Evolutionary conservation across 73 alveolate species (phyloP).

Genomic region (Uronychia binucleata): DNA sequence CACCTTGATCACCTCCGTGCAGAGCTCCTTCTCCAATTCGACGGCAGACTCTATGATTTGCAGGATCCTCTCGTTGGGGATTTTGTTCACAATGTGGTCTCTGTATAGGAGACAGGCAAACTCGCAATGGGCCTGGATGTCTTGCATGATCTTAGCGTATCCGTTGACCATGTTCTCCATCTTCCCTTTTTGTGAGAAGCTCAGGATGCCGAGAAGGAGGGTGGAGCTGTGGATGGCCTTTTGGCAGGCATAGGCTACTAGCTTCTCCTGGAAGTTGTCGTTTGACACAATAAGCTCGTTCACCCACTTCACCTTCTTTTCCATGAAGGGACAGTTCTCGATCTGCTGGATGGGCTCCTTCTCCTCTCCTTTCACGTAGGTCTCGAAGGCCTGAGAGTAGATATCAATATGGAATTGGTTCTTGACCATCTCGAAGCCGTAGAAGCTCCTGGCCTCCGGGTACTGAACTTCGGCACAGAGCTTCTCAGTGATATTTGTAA

Average conservation of each 20-base stretch:
- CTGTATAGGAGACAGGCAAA: conserved; percentile 94
- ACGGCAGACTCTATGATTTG: conserved; percentile 89
- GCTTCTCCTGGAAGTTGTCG: conserved; percentile 85
- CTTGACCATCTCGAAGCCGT: conserved; percentile 97
- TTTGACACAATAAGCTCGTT: conserved; percentile 81
- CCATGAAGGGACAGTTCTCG: conserved; percentile 76
- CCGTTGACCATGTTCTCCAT: background rate
- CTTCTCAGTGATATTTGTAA: conserved; percentile 87
- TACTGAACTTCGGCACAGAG: conserved; percentile 87
- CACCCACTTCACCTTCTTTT: conserved; percentile 96
- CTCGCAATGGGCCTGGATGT: conserved; percentile 30
- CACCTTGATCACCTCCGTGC: conserved; percentile 79
- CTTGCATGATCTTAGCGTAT: background rate
- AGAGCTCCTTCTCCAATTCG: conserved; percentile 88
- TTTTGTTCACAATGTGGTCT: conserved; percentile 71
- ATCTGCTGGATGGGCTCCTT: conserved; percentile 87
- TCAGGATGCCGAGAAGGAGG: conserved; percentile 84
- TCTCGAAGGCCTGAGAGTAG: conserved; percentile 86
- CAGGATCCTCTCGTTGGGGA: conserved; percentile 78
- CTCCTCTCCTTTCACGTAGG: conserved; percentile 80
- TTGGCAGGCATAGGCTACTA: conserved; percentile 94
- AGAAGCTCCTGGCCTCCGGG: conserved; percentile 98
- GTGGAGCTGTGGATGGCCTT: conserved; percentile 78
- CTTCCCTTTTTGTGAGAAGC: background rate
- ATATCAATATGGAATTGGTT: conserved; percentile 97